Percentiles rank a stretch among this genome's conserved stretches.
phyloP scores from a whole-genome alignment of 1,284 basidiomycete genomes.

The Phlebopus sp. region DNA sequence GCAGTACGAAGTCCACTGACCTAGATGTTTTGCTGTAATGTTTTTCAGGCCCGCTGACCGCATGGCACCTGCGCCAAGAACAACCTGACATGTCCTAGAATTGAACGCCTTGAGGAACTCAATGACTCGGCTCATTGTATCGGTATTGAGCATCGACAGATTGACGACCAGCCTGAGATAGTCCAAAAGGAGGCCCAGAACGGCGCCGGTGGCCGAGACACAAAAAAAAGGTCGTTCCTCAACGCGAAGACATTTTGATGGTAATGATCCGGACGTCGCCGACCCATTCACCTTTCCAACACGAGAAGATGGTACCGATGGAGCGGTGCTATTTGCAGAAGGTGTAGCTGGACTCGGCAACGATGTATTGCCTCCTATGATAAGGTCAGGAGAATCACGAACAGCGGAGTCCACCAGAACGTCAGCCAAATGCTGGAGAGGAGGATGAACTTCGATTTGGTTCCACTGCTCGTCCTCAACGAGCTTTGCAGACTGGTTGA shows the following conservation, averaged over 20 bases:
- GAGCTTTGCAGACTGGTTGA: slow-evolving; percentile 81
- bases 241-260: slow-evolving; percentile 74
- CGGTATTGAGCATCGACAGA: slow-evolving; percentile 85
- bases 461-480: slow-evolving; percentile 93
- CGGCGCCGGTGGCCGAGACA: slow-evolving; percentile 83
- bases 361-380: slow-evolving; percentile 31
- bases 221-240: slow-evolving; percentile 84
- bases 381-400: slow-evolving; percentile 71
- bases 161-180: slow-evolving; percentile 91
- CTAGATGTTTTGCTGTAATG: slow-evolving; percentile 97
- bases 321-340: slow-evolving; percentile 21
- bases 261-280: slow-evolving; percentile 28
- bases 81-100: slow-evolving; percentile 96
- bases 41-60: slow-evolving; percentile 95
- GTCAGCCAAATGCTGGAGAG: slow-evolving; percentile 70
- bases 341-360: slow-evolving; percentile 10
- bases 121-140: slow-evolving; percentile 90
- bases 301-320: slow-evolving; percentile 28
- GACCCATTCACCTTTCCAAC: slow-evolving; percentile 29
- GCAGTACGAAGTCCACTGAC: slow-evolving; percentile 37
- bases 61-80: slow-evolving; percentile 97
- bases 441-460: slow-evolving; percentile 66
- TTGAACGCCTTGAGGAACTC: slow-evolving; percentile 98
- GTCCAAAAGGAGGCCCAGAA: slow-evolving; percentile 75
- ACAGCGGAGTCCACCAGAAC: slow-evolving; percentile 81